Conservation (phyloP, 1,139 yeast genomes). For the Chernovozyma aurita region DNA sequence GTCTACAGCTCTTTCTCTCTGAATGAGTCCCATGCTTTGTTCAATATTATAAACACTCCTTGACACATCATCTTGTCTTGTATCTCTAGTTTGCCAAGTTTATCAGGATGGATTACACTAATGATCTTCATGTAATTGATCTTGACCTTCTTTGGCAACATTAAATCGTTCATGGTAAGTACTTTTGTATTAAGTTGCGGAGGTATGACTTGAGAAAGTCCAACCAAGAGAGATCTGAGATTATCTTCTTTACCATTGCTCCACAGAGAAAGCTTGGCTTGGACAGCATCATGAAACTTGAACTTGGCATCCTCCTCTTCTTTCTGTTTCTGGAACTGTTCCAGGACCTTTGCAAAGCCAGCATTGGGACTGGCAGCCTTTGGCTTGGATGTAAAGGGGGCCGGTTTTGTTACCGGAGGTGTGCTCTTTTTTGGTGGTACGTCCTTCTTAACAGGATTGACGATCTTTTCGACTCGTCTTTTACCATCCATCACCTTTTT, state of each 20-base stretch:
- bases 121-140: conserved; percentile 88
- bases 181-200: conserved; percentile 49
- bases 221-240: conserved; percentile 65
- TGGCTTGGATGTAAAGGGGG: conserved; percentile 10
- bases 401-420: too few species aligned
- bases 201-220: conserved; percentile 59
- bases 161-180: conserved; percentile 62
- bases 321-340: conserved; percentile 45
- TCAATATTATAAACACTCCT: conserved; percentile 75
- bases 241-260: conserved; percentile 71
- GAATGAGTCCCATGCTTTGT: conserved; percentile 89
- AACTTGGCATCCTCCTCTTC: conserved; percentile 53
- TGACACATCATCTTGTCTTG: conserved; percentile 84
- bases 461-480: conserved; percentile 65
- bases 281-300: conserved; percentile 58
- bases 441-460: conserved; percentile 31
- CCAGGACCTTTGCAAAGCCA: conserved; percentile 26
- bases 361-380: conserved; percentile 8
- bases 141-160: conserved; percentile 88
- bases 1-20: conserved; percentile 31
- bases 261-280: conserved; percentile 58
- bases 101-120: conserved; percentile 92
- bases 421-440: conserved; percentile 5
- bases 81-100: conserved; percentile 53
- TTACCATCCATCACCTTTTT: conserved; percentile 74